Percentiles rank a stretch among this genome's conserved stretches.
phyloP scores from a whole-genome alignment of 805 yeast species.

The Metschnikowia colocasiae region DNA sequence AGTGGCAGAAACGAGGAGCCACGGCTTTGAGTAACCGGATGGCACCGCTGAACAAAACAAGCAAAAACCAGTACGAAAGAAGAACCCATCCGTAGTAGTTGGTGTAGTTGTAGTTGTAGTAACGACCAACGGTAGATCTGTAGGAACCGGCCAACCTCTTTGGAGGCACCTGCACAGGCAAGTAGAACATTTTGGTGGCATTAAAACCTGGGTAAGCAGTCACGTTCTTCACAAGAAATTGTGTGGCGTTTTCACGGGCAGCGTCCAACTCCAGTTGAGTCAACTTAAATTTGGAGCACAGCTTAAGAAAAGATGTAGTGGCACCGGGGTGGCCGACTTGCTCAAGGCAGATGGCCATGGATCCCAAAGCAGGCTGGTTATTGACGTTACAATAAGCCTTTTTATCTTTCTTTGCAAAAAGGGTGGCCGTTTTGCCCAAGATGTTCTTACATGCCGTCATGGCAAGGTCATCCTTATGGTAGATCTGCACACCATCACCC shows the following conservation, averaged over 20 bases:
- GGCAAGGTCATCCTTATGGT: constrained; percentile 24
- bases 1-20: constrained; percentile 34
- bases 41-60: constrained; percentile 41
- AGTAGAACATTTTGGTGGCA: constrained; percentile 24
- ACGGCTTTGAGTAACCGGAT: constrained; percentile 37
- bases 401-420: constrained; percentile 24
- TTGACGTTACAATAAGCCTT: constrained; percentile 32
- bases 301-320: constrained; percentile 8
- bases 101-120: constrained; percentile 41
- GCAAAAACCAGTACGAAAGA: constrained; percentile 47
- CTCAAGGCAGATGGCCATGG: constrained; percentile 34
- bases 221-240: constrained; percentile 31
- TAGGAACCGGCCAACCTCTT: constrained; percentile 23
- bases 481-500: constrained; percentile 21
- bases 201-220: constrained; percentile 30
- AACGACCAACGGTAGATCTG: constrained; percentile 27
- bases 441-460: constrained; percentile 25
- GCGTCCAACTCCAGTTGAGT: constrained; percentile 32
- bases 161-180: constrained; percentile 33
- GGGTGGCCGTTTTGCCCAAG: constrained; percentile 25
- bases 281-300: constrained; percentile 18
- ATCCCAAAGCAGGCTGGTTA: constrained; percentile 38
- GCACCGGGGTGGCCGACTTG: constrained; percentile 23
- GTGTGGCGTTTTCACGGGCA: constrained; percentile 41
- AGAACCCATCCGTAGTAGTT: constrained; percentile 35